Base-by-base conservation (phyloP, 257 asterid genomes). In the Datura wrightii region DNA sequence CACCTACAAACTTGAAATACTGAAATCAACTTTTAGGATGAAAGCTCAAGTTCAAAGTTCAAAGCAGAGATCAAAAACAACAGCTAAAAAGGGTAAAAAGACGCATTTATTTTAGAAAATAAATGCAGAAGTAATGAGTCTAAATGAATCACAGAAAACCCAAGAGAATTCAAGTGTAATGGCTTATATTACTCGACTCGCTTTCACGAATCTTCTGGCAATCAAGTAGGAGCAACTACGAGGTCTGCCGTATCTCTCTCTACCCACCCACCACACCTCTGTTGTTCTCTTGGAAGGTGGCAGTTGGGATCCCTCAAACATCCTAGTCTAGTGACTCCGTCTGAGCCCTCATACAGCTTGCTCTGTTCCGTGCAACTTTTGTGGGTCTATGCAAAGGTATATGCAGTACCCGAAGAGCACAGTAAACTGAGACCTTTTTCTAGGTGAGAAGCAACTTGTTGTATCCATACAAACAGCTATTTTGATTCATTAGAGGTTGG, bases 401-500 rank as follows among this genome's bases (percentile, higher is more conserved):
- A 62, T 62, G 41, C 42, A 62, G 7, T 62, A 62, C 42, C 31
- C 18, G 14, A 62, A 31, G 42, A 18, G 41, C 37, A 34, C 18
- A 31, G 39, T 18, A 62, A 62, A 62, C 41, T 62, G 70, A 62
- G 70, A 24, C 70, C 39, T 62, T 62, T 24, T 24, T 62, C 10
- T 62, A 62, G 41, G 41, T 10, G 37, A 62, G 9, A 31, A 62
- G 8, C 69, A 60, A 52, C 36, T 79, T 46, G 53, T 31, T 79
- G 53, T 31, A 53, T 34, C 66, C 11, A 34, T 18, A 78, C 82
- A 50, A 78, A 78, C n/a, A 36, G 10, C 58, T 53, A n/a, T 50
- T 42, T 78, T 46, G 63, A 78, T 78, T 46, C 82, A 78, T 78
- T 53, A 46, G 82, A 50, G 52, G 52, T 78, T 31, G 82, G 41